These are phyloP conservation scores for Verticillium dahliae DNA, from an alignment of 2,329 filamentous ascomycete genomes.

Conservation along the genomic window DNA sequence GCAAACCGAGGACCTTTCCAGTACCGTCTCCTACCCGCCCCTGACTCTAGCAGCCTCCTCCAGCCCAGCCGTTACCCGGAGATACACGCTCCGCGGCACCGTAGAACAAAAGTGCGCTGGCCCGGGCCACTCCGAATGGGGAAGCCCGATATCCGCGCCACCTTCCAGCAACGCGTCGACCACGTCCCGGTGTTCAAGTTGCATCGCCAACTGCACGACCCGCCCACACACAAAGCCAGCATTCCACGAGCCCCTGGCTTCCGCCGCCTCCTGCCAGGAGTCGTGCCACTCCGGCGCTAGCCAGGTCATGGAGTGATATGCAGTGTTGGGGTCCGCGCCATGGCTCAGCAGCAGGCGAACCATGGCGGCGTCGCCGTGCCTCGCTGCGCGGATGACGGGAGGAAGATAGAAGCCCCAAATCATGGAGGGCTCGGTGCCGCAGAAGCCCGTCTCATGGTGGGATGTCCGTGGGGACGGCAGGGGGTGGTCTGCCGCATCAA, in stretches of 20 bases:
- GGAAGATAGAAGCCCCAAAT: neutral
- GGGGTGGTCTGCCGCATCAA: neutral
- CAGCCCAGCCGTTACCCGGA: slow-evolving; percentile 1
- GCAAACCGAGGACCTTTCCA: neutral
- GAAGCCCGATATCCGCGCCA: slow-evolving; percentile 1
- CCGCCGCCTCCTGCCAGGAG: neutral
- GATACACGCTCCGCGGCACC: neutral
- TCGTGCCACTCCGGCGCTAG: neutral
- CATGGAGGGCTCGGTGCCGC: neutral
- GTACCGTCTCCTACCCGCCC: neutral
- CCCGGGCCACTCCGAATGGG: neutral
- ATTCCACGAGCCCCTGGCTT: neutral
- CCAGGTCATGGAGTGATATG: neutral
- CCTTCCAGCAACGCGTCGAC: slow-evolving; percentile 1
- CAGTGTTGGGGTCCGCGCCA: slow-evolving; percentile 1
- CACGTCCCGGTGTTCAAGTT: slow-evolving; percentile 1
- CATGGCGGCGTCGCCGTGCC: slow-evolving; percentile 1
- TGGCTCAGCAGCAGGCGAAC: neutral
- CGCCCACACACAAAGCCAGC: neutral
- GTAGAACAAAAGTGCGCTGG: neutral
- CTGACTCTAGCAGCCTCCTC: neutral
- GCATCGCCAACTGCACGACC: slow-evolving; percentile 1
- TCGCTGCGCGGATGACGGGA: neutral
- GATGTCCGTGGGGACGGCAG: neutral
- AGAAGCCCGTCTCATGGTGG: neutral